Base-by-base conservation (phyloP, 31 red algal genomes). In the Odonthalia washingtoniensis region DNA sequence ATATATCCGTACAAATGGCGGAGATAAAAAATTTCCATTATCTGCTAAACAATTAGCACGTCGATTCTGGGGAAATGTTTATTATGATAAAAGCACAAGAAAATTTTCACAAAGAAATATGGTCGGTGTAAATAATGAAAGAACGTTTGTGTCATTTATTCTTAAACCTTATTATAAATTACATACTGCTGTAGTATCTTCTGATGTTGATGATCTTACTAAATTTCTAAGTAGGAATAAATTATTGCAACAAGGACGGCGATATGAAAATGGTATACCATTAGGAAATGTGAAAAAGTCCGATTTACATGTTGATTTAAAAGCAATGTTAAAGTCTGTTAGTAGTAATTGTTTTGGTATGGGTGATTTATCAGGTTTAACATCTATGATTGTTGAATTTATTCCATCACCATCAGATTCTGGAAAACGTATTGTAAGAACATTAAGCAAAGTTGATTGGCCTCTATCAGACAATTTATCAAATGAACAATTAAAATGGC, bases 141-240 rank as follows among this genome's bases (percentile, higher is more conserved):
- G 97, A 2, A 89, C 84, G 21, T 95, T 95, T 81, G 86, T 96
- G 1, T 83, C 95, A 31, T 97, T 99, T 60, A 77, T 99, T 18
- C 88, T 99, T 30, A 87, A 95, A 37, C 97, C 97, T 33, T 83
- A 96, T 18, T 99, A 99, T 75, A 99, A 99, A 69, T 69, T 96
- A 69, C 85, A 93, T 36, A 90, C 95, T 28, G 87, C 89, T 30
- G 92, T 90, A 41, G 82, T 97, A 26, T 90, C 89, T 34, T 46
- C 87, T 44, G 90, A 87, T 37, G 70, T 89, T 42, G 89, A 96
- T 31, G 86, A 86, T 43, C 42, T 96, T 41, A 78, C 89, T 39
- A 78, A 92, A 39, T 88, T 77, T 43, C 63, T 96, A 30, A 65
- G 80, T 37, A 38, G 83, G 17, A 86, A 92, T 62, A 69, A 72